Percentiles rank a stretch among this genome's conserved stretches.
phyloP scores from a whole-genome alignment of 345 rosid species.

The Eucalyptus pauciflora region DNA sequence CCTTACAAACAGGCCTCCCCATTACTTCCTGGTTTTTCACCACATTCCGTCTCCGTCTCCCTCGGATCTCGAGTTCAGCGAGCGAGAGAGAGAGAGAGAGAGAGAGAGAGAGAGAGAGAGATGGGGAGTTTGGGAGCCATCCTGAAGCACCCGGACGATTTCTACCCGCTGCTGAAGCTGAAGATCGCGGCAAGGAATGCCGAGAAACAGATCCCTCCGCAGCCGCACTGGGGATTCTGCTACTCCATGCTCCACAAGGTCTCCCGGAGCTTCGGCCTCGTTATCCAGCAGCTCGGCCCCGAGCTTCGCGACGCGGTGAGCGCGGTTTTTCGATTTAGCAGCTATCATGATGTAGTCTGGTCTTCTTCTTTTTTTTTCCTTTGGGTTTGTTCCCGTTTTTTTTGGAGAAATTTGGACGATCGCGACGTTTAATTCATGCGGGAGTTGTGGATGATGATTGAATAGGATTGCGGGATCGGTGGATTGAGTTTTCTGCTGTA shows the following conservation, averaged over 20 bases:
- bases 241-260: slow-evolving; percentile 81
- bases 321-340: not conserved
- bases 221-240: slow-evolving; percentile 87
- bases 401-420: not conserved
- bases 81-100: not conserved
- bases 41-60: not conserved
- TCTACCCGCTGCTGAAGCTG: slow-evolving; percentile 72
- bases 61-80: not conserved
- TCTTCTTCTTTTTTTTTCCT: not conserved
- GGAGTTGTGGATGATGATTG: not conserved
- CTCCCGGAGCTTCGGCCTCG: slow-evolving; percentile 73
- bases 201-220: slow-evolving; percentile 66
- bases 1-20: not conserved
- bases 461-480: not conserved
- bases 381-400: not conserved
- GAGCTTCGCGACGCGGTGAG: slow-evolving; percentile 87
- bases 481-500: not conserved
- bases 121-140: not conserved
- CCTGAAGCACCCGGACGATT: slow-evolving; percentile 45
- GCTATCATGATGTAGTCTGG: not conserved
- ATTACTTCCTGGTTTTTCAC: not conserved
- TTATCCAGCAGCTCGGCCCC: slow-evolving; percentile 71
- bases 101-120: not conserved
- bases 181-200: slow-evolving; percentile 25
- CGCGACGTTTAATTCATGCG: not conserved